phyloP scores from a whole-genome alignment of 2,329 filamentous ascomycete species.

The Cercospora sp. region DNA sequence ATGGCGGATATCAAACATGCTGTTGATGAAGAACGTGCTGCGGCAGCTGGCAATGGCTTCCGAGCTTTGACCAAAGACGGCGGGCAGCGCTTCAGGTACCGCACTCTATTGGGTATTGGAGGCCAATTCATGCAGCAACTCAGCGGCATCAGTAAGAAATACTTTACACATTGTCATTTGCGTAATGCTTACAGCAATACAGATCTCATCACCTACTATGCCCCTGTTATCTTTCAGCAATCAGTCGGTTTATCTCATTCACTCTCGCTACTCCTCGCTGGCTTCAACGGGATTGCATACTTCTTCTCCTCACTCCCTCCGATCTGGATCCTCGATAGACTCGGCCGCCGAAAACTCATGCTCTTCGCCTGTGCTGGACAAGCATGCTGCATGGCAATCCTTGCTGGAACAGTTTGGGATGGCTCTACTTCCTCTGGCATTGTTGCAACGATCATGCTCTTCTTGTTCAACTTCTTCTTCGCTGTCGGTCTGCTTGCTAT shows the following conservation, averaged over 20 bases:
- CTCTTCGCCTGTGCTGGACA: conserved; percentile 38
- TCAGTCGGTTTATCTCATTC: conserved; percentile 54
- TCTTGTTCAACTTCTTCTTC: conserved; percentile 41
- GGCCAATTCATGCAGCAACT: conserved; percentile 52
- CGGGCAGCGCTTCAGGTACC: conserved; percentile 46
- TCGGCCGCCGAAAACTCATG: conserved; percentile 51
- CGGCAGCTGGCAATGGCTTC: conserved; percentile 36
- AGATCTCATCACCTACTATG: conserved; percentile 35
- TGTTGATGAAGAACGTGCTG: conserved; percentile 46
- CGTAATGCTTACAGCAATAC: conserved; percentile 13
- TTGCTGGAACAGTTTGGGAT: conserved; percentile 48
- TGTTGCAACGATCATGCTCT: conserved; percentile 47
- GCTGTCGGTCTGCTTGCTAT: conserved; percentile 57
- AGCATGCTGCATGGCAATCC: conserved; percentile 49
- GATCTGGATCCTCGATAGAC: conserved; percentile 56
- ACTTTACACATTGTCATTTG: conserved; percentile 24
- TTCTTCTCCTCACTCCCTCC: conserved; percentile 44
- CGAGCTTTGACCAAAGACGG: conserved; percentile 47
- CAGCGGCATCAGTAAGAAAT: conserved; percentile 30
- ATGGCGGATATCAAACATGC: conserved; percentile 45
- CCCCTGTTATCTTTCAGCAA: conserved; percentile 43
- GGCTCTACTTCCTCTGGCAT: conserved; percentile 44
- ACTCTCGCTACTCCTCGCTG: conserved; percentile 46
- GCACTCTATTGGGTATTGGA: conserved; percentile 46
- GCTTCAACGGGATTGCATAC: conserved; percentile 53